These are phyloP conservation scores for Penicillium crystallinum DNA, from an alignment of 495 filamentous ascomycete species.

Conservation along the genomic window DNA sequence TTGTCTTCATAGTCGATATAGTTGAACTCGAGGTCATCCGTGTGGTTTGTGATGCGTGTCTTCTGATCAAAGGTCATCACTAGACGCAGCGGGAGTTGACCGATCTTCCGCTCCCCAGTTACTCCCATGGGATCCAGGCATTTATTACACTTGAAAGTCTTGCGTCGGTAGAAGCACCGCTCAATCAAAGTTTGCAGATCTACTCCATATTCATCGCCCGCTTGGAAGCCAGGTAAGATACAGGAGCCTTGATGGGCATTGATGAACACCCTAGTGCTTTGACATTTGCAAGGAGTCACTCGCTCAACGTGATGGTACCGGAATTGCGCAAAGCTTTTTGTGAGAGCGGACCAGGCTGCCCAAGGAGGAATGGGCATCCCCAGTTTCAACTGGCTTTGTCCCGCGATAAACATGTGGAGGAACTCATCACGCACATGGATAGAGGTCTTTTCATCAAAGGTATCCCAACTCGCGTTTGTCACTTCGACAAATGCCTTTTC, in stretches of 20 bases:
- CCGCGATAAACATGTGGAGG: slow-evolving; percentile 5
- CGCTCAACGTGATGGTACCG: slow-evolving; percentile 8
- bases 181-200: slow-evolving; percentile 11
- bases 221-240: background rate
- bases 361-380: slow-evolving; percentile 8
- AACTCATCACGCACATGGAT: slow-evolving; percentile 18
- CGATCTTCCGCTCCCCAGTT: slow-evolving; percentile 2
- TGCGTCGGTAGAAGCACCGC: slow-evolving; percentile 4
- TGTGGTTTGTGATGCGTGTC: slow-evolving; percentile 20
- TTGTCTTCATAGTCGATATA: slow-evolving; percentile 17
- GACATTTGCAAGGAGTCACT: slow-evolving; percentile 4
- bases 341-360: slow-evolving; percentile 18
- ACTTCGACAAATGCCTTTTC: slow-evolving; percentile 32
- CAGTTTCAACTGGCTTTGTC: slow-evolving; percentile 2
- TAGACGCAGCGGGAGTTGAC: slow-evolving; percentile 28
- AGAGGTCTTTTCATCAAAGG: slow-evolving; percentile 12
- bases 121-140: slow-evolving; percentile 7
- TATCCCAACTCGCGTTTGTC: slow-evolving; percentile 32
- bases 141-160: slow-evolving; percentile 1
- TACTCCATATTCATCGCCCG: slow-evolving; percentile 8
- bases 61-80: slow-evolving; percentile 13
- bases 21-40: slow-evolving; percentile 20
- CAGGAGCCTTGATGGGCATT: slow-evolving; percentile 4
- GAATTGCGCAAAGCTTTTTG: slow-evolving; percentile 28
- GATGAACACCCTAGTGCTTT: background rate